Conservation (phyloP, 176 grass and related monocot genomes). For the Aegilops umbellulata region DNA sequence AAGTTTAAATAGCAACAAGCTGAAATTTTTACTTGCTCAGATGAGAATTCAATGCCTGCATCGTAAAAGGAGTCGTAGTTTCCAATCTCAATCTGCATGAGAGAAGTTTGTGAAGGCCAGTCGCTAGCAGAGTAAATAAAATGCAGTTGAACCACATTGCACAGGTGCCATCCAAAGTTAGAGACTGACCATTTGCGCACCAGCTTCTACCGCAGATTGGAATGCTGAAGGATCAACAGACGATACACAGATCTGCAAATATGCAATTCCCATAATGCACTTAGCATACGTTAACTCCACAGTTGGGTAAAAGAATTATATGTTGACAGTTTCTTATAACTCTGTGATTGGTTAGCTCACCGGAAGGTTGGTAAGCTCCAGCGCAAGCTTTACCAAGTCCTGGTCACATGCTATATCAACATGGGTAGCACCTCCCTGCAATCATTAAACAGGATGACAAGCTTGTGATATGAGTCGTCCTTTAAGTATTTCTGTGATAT, state of each 20-base stretch:
- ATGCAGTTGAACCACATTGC: not conserved
- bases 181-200: slow-evolving; percentile 80
- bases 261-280: not conserved
- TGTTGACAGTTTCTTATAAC: not conserved
- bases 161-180: not conserved
- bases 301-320: not conserved
- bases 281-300: slow-evolving; percentile 2
- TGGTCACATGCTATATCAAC: slow-evolving; percentile 94
- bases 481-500: not conserved
- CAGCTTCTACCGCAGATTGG: slow-evolving; percentile 72
- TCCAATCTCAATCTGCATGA: slow-evolving; percentile 87
- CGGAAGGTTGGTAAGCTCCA: slow-evolving; percentile 78
- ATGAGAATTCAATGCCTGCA: slow-evolving; percentile 65
- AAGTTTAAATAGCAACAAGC: not conserved
- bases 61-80: slow-evolving; percentile 97
- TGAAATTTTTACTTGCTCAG: slow-evolving; percentile 45
- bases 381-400: slow-evolving; percentile 73
- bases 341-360: slow-evolving; percentile 37
- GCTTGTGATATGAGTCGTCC: not conserved
- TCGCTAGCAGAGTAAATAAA: not conserved
- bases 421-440: slow-evolving; percentile 92
- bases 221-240: slow-evolving; percentile 78
- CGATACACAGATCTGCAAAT: slow-evolving; percentile 88
- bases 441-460: slow-evolving; percentile 27
- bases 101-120: not conserved